Base-by-base conservation (phyloP, 169 alveolate genomes). In the Cyclospora cayetanensis region DNA sequence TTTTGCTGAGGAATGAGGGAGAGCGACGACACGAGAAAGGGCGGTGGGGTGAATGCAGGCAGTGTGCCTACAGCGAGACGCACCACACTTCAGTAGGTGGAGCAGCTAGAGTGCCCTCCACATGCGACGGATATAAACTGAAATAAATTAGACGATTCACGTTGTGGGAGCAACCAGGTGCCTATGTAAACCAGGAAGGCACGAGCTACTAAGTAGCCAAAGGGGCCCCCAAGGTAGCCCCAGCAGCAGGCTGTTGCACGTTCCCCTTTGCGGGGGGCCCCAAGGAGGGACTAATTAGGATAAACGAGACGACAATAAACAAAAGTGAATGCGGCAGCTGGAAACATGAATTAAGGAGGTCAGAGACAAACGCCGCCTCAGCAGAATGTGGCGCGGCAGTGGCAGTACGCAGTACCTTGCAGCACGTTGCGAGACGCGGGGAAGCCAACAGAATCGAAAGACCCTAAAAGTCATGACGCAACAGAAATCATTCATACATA, bases 151-250 rank as follows among this genome's bases (percentile, higher is more conserved):
- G n/a, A n/a, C n/a, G n/a, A n/a, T n/a, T n/a, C n/a, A n/a, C n/a
- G n/a, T n/a, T n/a, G n/a, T n/a, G n/a, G n/a, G n/a, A n/a, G n/a
- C n/a, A n/a, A n/a, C n/a, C n/a, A n/a, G n/a, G n/a, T n/a, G n/a
- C n/a, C n/a, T n/a, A n/a, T n/a, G n/a, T n/a, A n/a, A n/a, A n/a
- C n/a, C n/a, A n/a, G n/a, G n/a, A n/a, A n/a, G n/a, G n/a, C n/a
- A n/a, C n/a, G n/a, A n/a, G n/a, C n/a, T n/a, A n/a, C n/a, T n/a
- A n/a, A n/a, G n/a, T 46, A 12, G 53, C 82, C 65, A 1, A 9
- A 74, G 85, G 85, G 85, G 85, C 85, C 85, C 85, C 85, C 63
- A 74, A 70, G 41, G 83, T 43, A 15, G 63, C 85, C 76, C 65
- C 66, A 22, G 85, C 43, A 3, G 66, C 15, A 12, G 42, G 66